These are phyloP conservation scores for Schizosaccharomyces octosporus DNA, from an alignment of 805 yeast genomes.

Conservation along the genomic window DNA sequence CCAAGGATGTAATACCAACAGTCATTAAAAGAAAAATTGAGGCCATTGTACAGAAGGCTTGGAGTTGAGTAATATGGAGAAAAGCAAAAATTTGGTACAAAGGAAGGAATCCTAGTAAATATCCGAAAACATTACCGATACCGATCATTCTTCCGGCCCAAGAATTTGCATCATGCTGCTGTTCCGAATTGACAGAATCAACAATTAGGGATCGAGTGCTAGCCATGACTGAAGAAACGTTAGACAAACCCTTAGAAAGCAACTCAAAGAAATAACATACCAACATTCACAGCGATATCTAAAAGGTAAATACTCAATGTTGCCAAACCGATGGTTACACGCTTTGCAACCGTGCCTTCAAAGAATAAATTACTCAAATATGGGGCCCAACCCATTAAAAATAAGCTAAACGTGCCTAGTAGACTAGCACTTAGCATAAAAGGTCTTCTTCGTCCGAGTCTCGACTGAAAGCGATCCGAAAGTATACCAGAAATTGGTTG, in stretches of 20 bases:
- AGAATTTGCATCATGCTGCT: constrained; percentile 35
- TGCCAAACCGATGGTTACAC: constrained; percentile 21
- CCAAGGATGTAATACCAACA: constrained; percentile 19
- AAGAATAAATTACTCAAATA: constrained; percentile 21
- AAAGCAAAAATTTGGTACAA: constrained; percentile 17
- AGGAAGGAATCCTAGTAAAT: constrained; percentile 26
- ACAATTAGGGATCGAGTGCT: constrained; percentile 36
- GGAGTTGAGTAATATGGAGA: constrained; percentile 27
- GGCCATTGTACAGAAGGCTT: constrained; percentile 23
- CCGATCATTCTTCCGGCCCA: constrained; percentile 47
- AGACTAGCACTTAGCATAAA: constrained; percentile 31
- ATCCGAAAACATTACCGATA: constrained; percentile 32
- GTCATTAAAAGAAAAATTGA: constrained; percentile 18
- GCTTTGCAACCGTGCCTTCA: constrained; percentile 14
- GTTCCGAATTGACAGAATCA: constrained; percentile 31
- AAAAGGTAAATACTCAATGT: constrained; percentile 26
- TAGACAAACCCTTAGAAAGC: background rate
- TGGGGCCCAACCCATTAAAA: constrained; percentile 23
- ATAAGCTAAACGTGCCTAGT: constrained; percentile 22
- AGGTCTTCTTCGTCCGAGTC: constrained; percentile 30
- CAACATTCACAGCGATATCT: constrained; percentile 27
- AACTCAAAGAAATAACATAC: constrained; percentile 1
- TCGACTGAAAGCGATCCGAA: constrained; percentile 25
- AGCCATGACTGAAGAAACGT: constrained; percentile 24
- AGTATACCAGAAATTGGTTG: constrained; percentile 39